A percentile compares a stretch with the other conserved stretches of the same genome.
phyloP scores from a whole-genome alignment of 495 filamentous ascomycete species.

The Aspergillus ostianus region DNA sequence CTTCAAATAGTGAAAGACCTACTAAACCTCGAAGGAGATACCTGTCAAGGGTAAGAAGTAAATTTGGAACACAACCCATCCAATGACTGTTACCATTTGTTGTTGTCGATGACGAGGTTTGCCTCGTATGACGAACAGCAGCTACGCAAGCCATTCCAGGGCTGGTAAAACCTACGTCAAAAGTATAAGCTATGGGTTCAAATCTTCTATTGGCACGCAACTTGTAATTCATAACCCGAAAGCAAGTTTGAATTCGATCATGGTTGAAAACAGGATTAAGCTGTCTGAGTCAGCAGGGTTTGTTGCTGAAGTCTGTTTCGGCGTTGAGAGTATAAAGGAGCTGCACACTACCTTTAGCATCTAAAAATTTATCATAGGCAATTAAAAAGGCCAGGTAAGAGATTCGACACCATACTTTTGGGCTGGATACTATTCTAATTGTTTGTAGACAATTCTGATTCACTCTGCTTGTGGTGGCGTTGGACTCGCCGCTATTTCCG shows the following conservation, averaged over 20 bases:
- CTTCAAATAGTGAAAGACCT: no score
- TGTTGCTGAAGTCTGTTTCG: neutral
- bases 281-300: neutral
- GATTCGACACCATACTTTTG: no score
- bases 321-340: no score
- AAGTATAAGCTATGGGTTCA: neutral
- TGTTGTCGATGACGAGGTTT: no score
- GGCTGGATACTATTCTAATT: neutral
- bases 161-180: neutral
- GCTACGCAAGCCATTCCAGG: neutral
- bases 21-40: no score
- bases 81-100: no score
- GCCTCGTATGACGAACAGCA: neutral
- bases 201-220: neutral
- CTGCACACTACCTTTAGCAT: no score
- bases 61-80: no score
- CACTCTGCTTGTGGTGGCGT: conserved; percentile 27
- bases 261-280: neutral
- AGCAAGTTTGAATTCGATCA: neutral
- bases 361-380: no score
- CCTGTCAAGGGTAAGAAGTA: no score
- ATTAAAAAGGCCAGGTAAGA: conserved; percentile 1
- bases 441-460: conserved; percentile 31
- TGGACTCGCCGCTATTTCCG: conserved; percentile 21
- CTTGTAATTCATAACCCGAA: neutral